A percentile compares a stretch with the other conserved stretches of the same genome.
phyloP scores from a whole-genome alignment of 805 yeast genomes.

The Kuraishia floccosa region DNA sequence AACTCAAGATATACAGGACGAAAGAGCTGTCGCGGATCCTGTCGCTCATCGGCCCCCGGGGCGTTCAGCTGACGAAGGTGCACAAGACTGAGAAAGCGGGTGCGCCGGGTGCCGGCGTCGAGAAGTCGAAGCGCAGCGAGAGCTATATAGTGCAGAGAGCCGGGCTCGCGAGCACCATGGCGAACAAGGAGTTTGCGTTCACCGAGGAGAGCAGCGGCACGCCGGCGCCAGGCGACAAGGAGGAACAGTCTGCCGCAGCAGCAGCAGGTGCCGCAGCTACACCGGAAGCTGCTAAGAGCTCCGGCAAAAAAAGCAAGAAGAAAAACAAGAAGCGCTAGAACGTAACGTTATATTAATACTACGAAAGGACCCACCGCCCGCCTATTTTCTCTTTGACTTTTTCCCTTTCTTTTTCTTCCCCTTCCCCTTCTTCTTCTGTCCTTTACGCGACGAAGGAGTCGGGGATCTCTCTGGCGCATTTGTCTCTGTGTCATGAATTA shows the following conservation, averaged over 20 bases:
- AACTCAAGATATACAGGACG: conserved; percentile 43
- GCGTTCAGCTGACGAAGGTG: conserved; percentile 2
- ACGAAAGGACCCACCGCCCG: too few species aligned
- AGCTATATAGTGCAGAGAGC: conserved; percentile 1
- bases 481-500: background rate
- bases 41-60: conserved; percentile 64
- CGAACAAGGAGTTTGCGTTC: conserved; percentile 4
- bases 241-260: background rate
- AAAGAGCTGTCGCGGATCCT: conserved; percentile 69
- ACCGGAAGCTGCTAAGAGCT: conserved; percentile 2
- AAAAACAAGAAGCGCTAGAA: conserved; percentile 6
- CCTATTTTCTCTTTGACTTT: background rate
- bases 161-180: conserved; percentile 4
- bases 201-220: too few species aligned
- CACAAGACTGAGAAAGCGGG: background rate
- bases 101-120: background rate
- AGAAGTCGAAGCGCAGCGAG: background rate
- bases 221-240: too few species aligned
- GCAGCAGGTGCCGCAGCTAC: conserved; percentile 1
- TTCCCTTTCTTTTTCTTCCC: conserved; percentile 1
- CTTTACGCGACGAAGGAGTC: background rate
- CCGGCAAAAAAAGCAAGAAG: conserved; percentile 5
- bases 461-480: background rate
- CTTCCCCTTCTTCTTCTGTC: conserved; percentile 1
- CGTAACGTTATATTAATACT: background rate